Evolutionary conservation across 352 stramenopile species (phyloP).

Genomic region (Pythium coloratum): DNA sequence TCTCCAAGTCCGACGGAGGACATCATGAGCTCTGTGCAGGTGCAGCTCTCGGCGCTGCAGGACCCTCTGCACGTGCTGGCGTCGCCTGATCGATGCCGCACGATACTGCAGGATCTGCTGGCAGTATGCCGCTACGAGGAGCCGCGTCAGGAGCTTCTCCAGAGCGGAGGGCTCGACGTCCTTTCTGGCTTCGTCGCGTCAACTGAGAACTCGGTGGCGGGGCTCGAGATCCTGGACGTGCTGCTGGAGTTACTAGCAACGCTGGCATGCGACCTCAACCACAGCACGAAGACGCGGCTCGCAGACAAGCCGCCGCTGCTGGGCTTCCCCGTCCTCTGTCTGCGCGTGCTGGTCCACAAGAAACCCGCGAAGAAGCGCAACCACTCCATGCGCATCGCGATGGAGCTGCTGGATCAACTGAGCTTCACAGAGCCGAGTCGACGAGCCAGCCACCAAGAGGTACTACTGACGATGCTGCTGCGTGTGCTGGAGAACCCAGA

Average conservation of each 20-base stretch:
- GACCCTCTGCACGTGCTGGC: conserved; percentile 24
- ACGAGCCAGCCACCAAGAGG: conserved; percentile 3
- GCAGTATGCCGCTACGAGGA: conserved; percentile 41
- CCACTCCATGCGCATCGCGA: conserved; percentile 39
- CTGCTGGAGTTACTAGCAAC: conserved; percentile 46
- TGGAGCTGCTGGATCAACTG: conserved; percentile 45
- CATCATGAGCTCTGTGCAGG: conserved; percentile 44
- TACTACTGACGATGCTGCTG: conserved; percentile 26
- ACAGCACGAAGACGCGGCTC: conserved; percentile 3
- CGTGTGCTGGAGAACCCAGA: conserved; percentile 33
- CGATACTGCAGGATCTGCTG: conserved; percentile 39
- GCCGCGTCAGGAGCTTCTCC: conserved; percentile 33
- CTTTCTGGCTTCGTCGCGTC: conserved; percentile 29
- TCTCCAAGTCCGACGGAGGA: neutral
- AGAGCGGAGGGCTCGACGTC: conserved; percentile 25
- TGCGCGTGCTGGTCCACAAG: conserved; percentile 18
- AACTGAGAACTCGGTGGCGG: conserved; percentile 15
- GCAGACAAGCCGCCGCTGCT: conserved; percentile 23
- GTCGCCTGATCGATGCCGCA: conserved; percentile 19
- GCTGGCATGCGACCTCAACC: conserved; percentile 33
- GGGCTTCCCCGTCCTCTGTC: conserved; percentile 28
- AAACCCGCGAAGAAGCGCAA: conserved; percentile 36
- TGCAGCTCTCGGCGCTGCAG: conserved; percentile 44
- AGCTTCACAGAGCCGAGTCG: conserved; percentile 18
- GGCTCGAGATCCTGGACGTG: conserved; percentile 30